A percentile compares a stretch with the other conserved stretches of the same genome.
Conservation (phyloP, 768 basidiomycete genomes). For the Symmetrospora coprosmae region DNA sequence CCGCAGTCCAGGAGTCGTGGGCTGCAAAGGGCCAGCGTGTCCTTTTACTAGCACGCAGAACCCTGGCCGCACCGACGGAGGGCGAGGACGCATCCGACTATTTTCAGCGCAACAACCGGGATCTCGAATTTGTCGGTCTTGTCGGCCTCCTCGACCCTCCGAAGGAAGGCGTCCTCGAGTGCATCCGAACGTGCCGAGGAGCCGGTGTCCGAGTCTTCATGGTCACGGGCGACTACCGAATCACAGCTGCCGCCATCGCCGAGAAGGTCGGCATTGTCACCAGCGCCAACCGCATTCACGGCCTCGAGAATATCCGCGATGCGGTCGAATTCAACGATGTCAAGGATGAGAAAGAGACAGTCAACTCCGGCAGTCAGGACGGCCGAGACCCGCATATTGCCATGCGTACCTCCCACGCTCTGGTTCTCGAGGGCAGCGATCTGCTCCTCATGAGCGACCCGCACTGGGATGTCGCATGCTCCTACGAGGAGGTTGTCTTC, state of each 20-base stretch:
- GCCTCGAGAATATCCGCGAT: conserved; percentile 32
- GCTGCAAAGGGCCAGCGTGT: conserved; percentile 50
- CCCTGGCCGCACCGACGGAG: conserved; percentile 35
- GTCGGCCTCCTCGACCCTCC: conserved; percentile 53
- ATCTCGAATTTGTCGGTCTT: conserved; percentile 47
- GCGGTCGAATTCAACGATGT: conserved; percentile 36
- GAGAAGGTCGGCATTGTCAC: conserved; percentile 48
- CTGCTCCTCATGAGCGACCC: conserved; percentile 36
- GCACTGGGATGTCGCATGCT: conserved; percentile 34
- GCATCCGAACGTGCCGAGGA: conserved; percentile 36
- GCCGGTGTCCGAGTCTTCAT: conserved; percentile 54
- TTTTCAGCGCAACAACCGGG: conserved; percentile 41
- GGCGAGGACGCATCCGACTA: conserved; percentile 42
- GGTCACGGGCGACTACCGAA: conserved; percentile 45
- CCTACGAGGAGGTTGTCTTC: conserved; percentile 43
- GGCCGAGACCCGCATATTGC: background rate
- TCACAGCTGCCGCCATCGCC: conserved; percentile 50
- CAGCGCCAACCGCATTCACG: conserved; percentile 38
- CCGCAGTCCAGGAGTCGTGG: conserved; percentile 41
- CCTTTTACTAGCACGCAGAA: conserved; percentile 46
- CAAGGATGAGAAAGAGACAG: conserved; percentile 28
- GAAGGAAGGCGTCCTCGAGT: conserved; percentile 46
- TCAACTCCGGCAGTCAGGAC: background rate
- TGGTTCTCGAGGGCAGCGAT: conserved; percentile 36
- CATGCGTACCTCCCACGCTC: background rate